Percentiles rank a stretch among this genome's conserved stretches.
These are phyloP conservation scores for Diaporthe citrichinensis DNA, from an alignment of 2,329 filamentous ascomycete genomes.

Conservation along the genomic window DNA sequence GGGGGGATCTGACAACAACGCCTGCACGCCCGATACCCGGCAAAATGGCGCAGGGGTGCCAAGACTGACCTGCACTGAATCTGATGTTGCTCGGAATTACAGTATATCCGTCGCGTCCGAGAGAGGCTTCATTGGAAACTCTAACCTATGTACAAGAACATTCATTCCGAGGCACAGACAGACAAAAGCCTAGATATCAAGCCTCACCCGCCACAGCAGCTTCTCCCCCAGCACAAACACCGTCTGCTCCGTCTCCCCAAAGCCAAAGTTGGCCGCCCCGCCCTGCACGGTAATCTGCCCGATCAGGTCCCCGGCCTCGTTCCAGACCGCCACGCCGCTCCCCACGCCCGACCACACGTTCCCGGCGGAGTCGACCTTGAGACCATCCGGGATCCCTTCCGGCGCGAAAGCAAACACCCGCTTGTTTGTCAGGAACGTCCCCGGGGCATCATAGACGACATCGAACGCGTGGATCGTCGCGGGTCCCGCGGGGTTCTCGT, in stretches of 20 bases:
- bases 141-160: conserved; percentile 1
- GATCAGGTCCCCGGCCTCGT: conserved; percentile 32
- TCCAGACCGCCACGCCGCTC: conserved; percentile 37
- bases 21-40: not conserved
- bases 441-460: not conserved
- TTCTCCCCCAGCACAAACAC: conserved; percentile 38
- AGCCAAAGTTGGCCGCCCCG: conserved; percentile 39
- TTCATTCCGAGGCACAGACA: not conserved
- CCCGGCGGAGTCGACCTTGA: conserved; percentile 36
- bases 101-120: not conserved
- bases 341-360: conserved; percentile 41
- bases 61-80: not conserved
- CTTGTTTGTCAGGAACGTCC: conserved; percentile 37
- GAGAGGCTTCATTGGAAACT: not conserved
- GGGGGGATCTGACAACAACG: not conserved
- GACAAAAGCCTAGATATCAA: not conserved
- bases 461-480: conserved; percentile 39
- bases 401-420: conserved; percentile 40
- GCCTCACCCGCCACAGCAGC: conserved; percentile 35
- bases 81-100: not conserved
- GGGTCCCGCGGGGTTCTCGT: conserved; percentile 24
- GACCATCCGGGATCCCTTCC: conserved; percentile 36
- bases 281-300: conserved; percentile 35
- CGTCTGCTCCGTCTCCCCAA: conserved; percentile 34
- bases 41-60: conserved; percentile 19